Base-by-base conservation (phyloP, 2,329 filamentous ascomycete genomes). In the Xylariales sp. region DNA sequence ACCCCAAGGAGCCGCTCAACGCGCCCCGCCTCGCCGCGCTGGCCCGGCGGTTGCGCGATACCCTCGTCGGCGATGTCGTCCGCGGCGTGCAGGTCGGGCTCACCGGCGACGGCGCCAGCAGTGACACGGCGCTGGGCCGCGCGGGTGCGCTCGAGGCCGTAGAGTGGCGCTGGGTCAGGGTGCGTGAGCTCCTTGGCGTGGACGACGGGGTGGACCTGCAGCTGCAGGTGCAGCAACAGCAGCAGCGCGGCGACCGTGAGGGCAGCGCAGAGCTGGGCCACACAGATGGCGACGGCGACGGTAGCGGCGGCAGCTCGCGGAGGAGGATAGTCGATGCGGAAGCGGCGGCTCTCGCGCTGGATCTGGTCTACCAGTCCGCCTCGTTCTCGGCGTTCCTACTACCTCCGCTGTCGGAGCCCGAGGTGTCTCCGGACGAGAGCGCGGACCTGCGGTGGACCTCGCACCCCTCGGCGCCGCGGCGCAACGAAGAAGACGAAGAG, bases 1-100 rank as follows among this genome's bases (percentile, higher is more conserved):
- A 72, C 17, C n/a, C n/a, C n/a, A 37, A 55, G 4, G 55, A 66
- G 3, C 28, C 48, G 1, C 59, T 78, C 1, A 60, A 59, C 0
- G 32, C 54, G 0, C 29, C 51, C 0, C 63, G 67, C 4, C 62
- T 80, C 3, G 54, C 61, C 12, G 40, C 53, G 0, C 59, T 79
- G 1, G 66, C 71, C 1, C 63, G 64, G 6, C 63, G 70, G 3
- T 56, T 81, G 2, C 69, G 75, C 27, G 75, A 80, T 33, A 63
- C 63, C 2, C 63, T 80, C 0, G 73, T 78, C 0, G 76, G 76
- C 13, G 76, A 80, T 46, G 69, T 77, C 2, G 72, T 80, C n/a
- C 71, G 76, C 39, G 76, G 76, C 29, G 69, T 80, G 14, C 73
- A 79, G 45, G 66, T 81, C 14, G 67, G 68, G 0, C 49, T 73